Conservation (phyloP, 2,329 filamentous ascomycete genomes). For the Penicillium freii region DNA sequence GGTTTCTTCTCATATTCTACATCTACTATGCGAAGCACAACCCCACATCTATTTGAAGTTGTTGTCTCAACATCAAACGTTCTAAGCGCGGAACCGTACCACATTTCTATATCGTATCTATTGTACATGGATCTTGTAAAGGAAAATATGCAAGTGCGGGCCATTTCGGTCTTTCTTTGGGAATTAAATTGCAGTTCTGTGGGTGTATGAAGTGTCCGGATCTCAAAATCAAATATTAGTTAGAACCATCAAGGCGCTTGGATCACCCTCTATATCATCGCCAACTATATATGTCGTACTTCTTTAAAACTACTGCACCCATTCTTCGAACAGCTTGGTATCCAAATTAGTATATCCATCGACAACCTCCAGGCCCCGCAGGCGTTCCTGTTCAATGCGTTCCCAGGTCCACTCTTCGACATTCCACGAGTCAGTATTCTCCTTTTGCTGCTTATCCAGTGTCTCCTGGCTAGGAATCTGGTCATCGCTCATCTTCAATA, state of each 20-base stretch:
- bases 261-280: background rate
- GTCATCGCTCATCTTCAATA: conserved; percentile 35
- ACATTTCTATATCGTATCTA: too few species aligned
- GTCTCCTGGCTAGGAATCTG: conserved; percentile 28
- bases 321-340: conserved; percentile 51
- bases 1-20: too few species aligned
- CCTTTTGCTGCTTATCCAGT: conserved; percentile 33
- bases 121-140: too few species aligned
- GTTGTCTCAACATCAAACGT: too few species aligned
- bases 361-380: conserved; percentile 55
- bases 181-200: conserved; percentile 2
- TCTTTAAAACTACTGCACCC: conserved; percentile 18
- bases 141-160: too few species aligned
- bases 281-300: background rate
- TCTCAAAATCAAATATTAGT: conserved; percentile 4
- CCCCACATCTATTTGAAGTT: too few species aligned
- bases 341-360: conserved; percentile 56
- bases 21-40: too few species aligned
- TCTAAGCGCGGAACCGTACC: too few species aligned
- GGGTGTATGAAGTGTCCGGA: background rate
- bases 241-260: background rate
- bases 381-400: conserved; percentile 57
- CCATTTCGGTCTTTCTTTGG: too few species aligned
- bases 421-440: conserved; percentile 34
- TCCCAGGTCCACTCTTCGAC: conserved; percentile 59